Evolutionary conservation across 2,329 filamentous ascomycete species (phyloP).

Genomic region (Sclerotinia sclerotiorum): DNA sequence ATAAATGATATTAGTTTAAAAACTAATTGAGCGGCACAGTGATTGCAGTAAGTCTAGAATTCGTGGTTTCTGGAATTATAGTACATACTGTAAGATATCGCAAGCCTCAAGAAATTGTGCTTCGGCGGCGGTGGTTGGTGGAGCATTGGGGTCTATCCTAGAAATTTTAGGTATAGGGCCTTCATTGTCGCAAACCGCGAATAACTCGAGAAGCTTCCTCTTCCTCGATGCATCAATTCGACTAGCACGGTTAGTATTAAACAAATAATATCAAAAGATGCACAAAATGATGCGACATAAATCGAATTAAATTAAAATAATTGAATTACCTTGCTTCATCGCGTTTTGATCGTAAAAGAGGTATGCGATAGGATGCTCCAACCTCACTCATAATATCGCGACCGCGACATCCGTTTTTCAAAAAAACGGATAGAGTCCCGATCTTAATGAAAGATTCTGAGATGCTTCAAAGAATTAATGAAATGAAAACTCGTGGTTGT

Average conservation of each 20-base stretch:
- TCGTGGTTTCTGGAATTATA: background rate
- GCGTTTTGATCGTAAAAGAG: conserved; percentile 65
- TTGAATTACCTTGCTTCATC: conserved; percentile 59
- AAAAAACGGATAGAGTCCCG: conserved; percentile 55
- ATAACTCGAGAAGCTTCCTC: conserved; percentile 87
- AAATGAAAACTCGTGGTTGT: conserved; percentile 35
- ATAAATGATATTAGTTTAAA: conserved; percentile 35
- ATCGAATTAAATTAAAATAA: conserved; percentile 24
- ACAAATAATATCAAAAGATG: conserved; percentile 33
- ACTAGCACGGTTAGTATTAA: conserved; percentile 47
- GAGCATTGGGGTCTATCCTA: conserved; percentile 58
- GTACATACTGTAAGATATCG: conserved; percentile 61
- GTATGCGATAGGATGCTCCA: conserved; percentile 63
- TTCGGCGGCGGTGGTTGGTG: conserved; percentile 52
- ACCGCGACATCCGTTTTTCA: conserved; percentile 68
- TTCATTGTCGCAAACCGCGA: conserved; percentile 71
- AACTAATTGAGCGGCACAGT: conserved; percentile 1
- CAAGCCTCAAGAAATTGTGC: conserved; percentile 56
- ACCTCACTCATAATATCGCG: conserved; percentile 70
- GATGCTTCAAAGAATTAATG: conserved; percentile 35
- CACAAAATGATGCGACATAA: conserved; percentile 32
- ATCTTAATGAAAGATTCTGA: conserved; percentile 41
- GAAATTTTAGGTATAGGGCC: conserved; percentile 57
- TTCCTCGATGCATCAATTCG: conserved; percentile 80
- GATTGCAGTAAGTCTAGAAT: background rate